phyloP scores from a whole-genome alignment of 2,329 filamentous ascomycete species.

The Colletotrichum spaethianum region DNA sequence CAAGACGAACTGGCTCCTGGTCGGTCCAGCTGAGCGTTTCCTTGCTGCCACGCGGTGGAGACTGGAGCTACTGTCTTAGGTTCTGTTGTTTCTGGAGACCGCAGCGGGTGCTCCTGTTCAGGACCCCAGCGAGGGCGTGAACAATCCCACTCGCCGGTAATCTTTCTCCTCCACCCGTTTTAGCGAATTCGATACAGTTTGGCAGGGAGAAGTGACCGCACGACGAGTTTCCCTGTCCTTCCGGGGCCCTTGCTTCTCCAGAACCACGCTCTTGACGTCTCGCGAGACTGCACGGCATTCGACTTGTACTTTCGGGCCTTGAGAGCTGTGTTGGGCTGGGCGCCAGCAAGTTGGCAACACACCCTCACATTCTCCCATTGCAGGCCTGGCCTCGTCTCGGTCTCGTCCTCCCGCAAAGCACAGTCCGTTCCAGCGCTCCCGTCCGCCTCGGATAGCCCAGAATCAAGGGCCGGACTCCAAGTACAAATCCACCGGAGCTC shows the following conservation, averaged over 20 bases:
- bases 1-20: background rate
- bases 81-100: background rate
- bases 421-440: constrained; percentile 11
- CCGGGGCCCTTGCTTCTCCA: constrained; percentile 2
- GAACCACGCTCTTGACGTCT: constrained; percentile 4
- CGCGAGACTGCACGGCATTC: constrained; percentile 8
- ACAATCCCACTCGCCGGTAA: constrained; percentile 8
- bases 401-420: constrained; percentile 4
- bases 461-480: constrained; percentile 1
- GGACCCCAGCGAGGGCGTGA: background rate
- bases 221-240: background rate
- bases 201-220: constrained; percentile 7
- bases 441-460: constrained; percentile 12
- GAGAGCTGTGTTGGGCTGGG: background rate
- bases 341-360: background rate
- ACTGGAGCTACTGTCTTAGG: constrained; percentile 24
- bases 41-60: constrained; percentile 36
- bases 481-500: constrained; percentile 1
- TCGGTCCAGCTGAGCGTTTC: constrained; percentile 29
- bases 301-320: background rate
- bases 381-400: constrained; percentile 9
- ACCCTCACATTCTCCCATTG: background rate
- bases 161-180: constrained; percentile 1
- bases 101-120: constrained; percentile 2
- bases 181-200: constrained; percentile 13